Base-by-base conservation (phyloP, 1,284 basidiomycete genomes). In the Marasmius fiardii region DNA sequence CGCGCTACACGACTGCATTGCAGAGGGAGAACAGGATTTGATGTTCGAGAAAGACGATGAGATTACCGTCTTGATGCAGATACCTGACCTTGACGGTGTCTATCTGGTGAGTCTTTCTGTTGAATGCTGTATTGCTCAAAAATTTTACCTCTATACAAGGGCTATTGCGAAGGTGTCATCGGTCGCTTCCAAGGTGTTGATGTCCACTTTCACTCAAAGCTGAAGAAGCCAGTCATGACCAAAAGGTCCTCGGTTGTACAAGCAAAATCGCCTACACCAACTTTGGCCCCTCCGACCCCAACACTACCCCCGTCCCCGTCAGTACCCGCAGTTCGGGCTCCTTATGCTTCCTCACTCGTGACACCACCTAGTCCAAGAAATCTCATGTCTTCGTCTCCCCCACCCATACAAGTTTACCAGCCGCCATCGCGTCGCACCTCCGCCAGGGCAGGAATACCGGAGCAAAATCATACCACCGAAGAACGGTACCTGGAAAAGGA, bases 41-140 rank as follows among this genome's bases (percentile, higher is more conserved):
- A 95, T 95, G 93, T 95, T 95, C 68, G 75, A 94, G 59, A 85
- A 88, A 88, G 88, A 86, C 60, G 93, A 95, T 64, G 82, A 87
- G 61, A 87, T 95, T 51, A 81, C 81, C 0, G 87, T 95, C 0
- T 74, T 95, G n/a, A 83, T 90, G 78, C 89, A 92, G 57, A 64
- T 92, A 0, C 74, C 78, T 0, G 78, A 81, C 4, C 65, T 74
- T 12, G 74, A 80, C 0, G 85, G 80, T 20, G 55, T 76, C 6
- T 92, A 78, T 68, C 73, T 92, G 18, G 89, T 90, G 57, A 59
- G 83, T 79, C 34, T 14, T 56, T 4, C 43, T 44, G 51, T 23
- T 43, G 34, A 26, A 16, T 43, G 53, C 41, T 55, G 33, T 39
- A 54, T 34, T 31, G 43, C 12, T 28, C 7, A 11, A 28, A 31